Conservation (phyloP, 2,329 filamentous ascomycete genomes). For the Penicillium sp. region DNA sequence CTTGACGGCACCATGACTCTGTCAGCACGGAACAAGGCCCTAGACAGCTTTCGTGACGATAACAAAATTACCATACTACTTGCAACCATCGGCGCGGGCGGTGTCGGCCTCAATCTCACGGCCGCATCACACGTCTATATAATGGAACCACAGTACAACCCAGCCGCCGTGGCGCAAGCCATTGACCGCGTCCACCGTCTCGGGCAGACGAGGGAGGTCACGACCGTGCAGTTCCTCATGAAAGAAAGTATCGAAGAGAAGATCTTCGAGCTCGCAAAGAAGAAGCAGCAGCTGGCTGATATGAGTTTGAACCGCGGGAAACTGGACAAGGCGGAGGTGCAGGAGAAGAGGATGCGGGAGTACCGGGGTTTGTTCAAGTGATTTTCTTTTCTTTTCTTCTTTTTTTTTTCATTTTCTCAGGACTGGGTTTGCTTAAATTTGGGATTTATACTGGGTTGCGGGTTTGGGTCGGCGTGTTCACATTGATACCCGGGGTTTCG, state of each 20-base stretch:
- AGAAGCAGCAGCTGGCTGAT: slow-evolving; percentile 90
- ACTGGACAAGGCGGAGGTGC: slow-evolving; percentile 64
- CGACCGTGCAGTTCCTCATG: slow-evolving; percentile 91
- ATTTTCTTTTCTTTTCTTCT: slow-evolving; percentile 18
- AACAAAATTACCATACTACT: slow-evolving; percentile 76
- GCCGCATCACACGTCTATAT: slow-evolving; percentile 86
- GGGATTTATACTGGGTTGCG: background rate
- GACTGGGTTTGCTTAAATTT: background rate
- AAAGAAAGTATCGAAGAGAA: slow-evolving; percentile 88
- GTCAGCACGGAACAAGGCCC: slow-evolving; percentile 71
- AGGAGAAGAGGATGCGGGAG: slow-evolving; percentile 68
- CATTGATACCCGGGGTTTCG: slow-evolving; percentile 20
- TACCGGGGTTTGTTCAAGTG: slow-evolving; percentile 62
- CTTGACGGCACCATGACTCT: slow-evolving; percentile 90
- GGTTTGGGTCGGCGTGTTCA: slow-evolving; percentile 18
- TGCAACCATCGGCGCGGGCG: slow-evolving; percentile 90
- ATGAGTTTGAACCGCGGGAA: slow-evolving; percentile 77
- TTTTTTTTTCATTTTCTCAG: slow-evolving; percentile 9
- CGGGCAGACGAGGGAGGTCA: slow-evolving; percentile 86
- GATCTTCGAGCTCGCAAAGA: slow-evolving; percentile 85
- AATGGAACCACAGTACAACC: slow-evolving; percentile 99
- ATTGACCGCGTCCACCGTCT: slow-evolving; percentile 91
- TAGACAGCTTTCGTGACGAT: slow-evolving; percentile 79
- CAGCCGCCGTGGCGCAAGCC: slow-evolving; percentile 90
- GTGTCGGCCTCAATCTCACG: slow-evolving; percentile 88